Evolutionary conservation across 1,139 yeast species (phyloP).

Genomic region (Blastobotrys apis): DNA sequence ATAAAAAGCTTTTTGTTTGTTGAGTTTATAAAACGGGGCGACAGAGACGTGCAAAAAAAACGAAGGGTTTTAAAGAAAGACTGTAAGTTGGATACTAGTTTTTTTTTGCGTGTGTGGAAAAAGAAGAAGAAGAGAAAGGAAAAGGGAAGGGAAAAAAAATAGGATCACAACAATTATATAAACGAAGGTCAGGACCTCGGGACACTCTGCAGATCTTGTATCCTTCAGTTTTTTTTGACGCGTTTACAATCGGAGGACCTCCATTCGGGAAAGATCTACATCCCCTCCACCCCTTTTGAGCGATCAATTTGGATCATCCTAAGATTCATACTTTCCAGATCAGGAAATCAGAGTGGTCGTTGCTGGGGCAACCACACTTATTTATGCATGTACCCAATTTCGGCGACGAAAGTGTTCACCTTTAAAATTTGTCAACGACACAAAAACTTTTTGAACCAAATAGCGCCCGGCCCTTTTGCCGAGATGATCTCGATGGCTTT

Average conservation of each 20-base stretch:
- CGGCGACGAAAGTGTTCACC: too few species aligned
- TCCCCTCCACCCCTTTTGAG: not conserved
- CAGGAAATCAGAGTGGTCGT: too few species aligned
- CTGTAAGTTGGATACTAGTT: slow-evolving; percentile 2
- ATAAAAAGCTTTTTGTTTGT: slow-evolving; percentile 1
- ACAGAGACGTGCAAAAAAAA: too few species aligned
- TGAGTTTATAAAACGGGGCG: too few species aligned
- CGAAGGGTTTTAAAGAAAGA: too few species aligned
- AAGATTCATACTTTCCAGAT: too few species aligned
- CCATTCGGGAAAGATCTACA: not conserved
- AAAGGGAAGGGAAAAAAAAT: not conserved
- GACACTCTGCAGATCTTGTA: not conserved
- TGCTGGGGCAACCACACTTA: too few species aligned
- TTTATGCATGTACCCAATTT: too few species aligned
- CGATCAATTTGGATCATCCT: not conserved
- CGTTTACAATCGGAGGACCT: not conserved
- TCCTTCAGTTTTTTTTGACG: not conserved
- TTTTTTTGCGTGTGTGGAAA: not conserved
- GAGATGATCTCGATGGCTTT: too few species aligned
- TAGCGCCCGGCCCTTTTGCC: too few species aligned
- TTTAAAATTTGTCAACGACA: too few species aligned
- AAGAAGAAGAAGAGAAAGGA: not conserved
- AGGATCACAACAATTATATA: not conserved
- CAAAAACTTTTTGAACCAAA: too few species aligned
- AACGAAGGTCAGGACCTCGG: not conserved